Base-by-base conservation (phyloP, 768 basidiomycete genomes). In the Amanita fuliginea region DNA sequence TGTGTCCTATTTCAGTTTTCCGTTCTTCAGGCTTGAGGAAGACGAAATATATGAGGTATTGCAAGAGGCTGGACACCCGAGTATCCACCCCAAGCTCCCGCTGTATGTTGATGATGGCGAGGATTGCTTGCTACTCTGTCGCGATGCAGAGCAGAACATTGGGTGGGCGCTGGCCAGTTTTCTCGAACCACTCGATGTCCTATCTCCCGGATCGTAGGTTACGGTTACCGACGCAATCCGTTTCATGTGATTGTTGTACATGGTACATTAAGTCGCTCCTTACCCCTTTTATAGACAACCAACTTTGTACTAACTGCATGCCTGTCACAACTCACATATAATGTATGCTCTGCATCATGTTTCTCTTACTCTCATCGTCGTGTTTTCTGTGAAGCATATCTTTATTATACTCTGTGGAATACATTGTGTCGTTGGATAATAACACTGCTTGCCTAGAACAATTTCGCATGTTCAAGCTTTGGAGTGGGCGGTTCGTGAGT, bases 151-250 rank as follows among this genome's bases (percentile, higher is more conserved):
- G 3, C 75, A 76, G 9, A 69, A 73, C 8, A 72, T 89, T 14
- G 87, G 87, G 0, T 90, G 88, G 88, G 81, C 82, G 3, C 62
- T 91, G 53, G 87, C 87, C 32, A 89, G 87, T 61, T 91, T 88
- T 64, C 62, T 90, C 61, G 71, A 81, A 22, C 84, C 84, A 7
- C 57, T 81, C 51, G 73, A 71, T 54, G 16, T 13, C 22, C 18
- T 32, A 11, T 6, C 43, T 3, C 28, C 21, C 2, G n/a, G 33
- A 50, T 14, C 28, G 34, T 32, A 40, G 49, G 32, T 42, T n/a
- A n/a, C n/a, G n/a, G n/a, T n/a, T n/a, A n/a, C n/a, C n/a, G 16
- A n/a, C 41, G n/a, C 41, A 14, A 19, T 43, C 33, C 14, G 18
- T 30, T 43, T 19, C 34, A 32, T 43, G 49, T 49, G 19, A 8